Conservation (phyloP, 2,329 filamentous ascomycete genomes). For the Microascus cirrosus region DNA sequence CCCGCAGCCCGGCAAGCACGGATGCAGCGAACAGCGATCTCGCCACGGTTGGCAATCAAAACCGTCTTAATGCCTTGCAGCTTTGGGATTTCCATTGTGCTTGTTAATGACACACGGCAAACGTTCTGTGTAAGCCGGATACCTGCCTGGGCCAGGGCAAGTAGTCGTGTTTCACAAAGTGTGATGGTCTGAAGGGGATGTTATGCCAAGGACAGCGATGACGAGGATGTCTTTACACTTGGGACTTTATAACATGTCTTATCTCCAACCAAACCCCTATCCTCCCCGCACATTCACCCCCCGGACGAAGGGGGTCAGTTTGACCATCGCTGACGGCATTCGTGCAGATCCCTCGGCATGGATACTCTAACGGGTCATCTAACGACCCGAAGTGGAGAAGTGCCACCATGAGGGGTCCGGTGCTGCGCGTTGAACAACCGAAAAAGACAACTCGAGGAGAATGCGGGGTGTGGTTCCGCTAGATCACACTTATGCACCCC, state of each 20-base stretch:
- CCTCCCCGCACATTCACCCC: background rate
- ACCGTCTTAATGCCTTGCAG: background rate
- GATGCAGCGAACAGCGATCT: conserved; percentile 12
- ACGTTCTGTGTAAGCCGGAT: background rate
- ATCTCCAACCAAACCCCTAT: background rate
- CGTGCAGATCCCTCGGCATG: background rate
- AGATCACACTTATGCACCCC: background rate
- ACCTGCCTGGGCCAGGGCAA: too few species aligned
- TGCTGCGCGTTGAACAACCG: background rate
- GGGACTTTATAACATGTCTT: background rate
- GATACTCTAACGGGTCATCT: background rate
- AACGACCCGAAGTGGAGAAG: background rate
- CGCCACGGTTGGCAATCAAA: conserved; percentile 13
- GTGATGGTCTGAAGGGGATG: background rate
- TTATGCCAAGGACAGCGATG: background rate
- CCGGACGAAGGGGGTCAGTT: background rate
- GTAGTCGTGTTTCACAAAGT: background rate
- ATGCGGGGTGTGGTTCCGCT: background rate
- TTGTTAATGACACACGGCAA: background rate
- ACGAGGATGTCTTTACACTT: background rate
- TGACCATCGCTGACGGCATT: background rate
- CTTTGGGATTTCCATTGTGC: background rate
- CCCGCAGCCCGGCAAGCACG: conserved; percentile 20
- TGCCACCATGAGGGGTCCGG: background rate
- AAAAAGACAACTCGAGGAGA: background rate